Base-by-base conservation (phyloP, 306 rosid genomes). In the Acacia melanoxylon region DNA sequence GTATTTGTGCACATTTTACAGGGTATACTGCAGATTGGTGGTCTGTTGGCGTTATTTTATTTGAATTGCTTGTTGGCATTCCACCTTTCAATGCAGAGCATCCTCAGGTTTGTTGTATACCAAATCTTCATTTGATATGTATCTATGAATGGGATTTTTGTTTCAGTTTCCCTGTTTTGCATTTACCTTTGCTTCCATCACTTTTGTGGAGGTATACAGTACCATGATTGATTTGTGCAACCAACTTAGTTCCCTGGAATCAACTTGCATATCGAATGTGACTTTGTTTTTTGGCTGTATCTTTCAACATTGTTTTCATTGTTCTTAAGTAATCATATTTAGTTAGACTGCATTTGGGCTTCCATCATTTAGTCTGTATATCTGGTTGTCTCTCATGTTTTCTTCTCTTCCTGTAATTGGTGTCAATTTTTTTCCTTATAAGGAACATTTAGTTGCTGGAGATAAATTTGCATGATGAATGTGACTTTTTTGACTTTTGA, bases 1-100 rank as follows among this genome's bases (percentile, higher is more conserved):
- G 40, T 49, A 29, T 42, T 77, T 80, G 72, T 72, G 35, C 67
- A 68, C 82, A 54, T 80, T 77, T 59, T 80, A 73, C 88, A 96
- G 99, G 88, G 51, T 90, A 89, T 85, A 96, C 98, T 72, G 99
- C 99, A 0, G 99, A 96, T 88, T 96, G 99, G 99, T 96, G 99
- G 99, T 96, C 99, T 81, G 99, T 93, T 80, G 99, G 99, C 62
- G 93, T 96, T 82, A 92, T 96, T 85, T 91, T 96, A 86, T 96
- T 93, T 86, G 99, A 96, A 88, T 85, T 96, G 85, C 91, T 96
- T 86, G 98, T 96, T 83, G 99, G 99, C 56, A 91, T 96, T 87
- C 99, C 99, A 72, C 99, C 99, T 81, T 96, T 96, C 89, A 93
- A 96, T 86, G 97, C 98, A 1, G 98, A 90, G 87, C 99, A 96